Conservation (phyloP, 345 rosid species). For the Pseudoturritis turrita region DNA sequence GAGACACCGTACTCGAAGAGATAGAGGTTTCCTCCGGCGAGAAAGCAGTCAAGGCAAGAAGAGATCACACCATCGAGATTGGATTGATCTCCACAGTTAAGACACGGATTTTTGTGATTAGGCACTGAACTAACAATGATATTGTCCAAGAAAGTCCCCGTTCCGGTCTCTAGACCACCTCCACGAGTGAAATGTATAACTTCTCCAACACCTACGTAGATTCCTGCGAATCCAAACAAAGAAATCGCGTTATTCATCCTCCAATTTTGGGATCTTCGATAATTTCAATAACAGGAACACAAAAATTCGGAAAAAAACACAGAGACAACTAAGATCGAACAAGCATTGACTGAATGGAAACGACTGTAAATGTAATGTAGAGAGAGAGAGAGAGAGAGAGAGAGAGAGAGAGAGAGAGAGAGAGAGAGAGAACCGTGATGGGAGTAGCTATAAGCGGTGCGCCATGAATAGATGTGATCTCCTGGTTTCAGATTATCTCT, state of each 20-base stretch:
- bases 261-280: background rate
- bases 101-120: conserved; percentile 53
- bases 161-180: conserved; percentile 62
- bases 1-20: conserved; percentile 56
- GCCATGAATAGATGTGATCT: conserved; percentile 82
- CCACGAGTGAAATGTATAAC: conserved; percentile 82
- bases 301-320: background rate
- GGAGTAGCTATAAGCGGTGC: conserved; percentile 45
- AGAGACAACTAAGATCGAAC: no score
- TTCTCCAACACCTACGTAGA: conserved; percentile 57
- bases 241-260: background rate
- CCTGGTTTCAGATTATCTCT: conserved; percentile 51
- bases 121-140: conserved; percentile 50
- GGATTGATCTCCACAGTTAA: conserved; percentile 47
- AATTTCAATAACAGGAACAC: background rate
- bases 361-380: background rate
- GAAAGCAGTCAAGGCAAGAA: conserved; percentile 75
- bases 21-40: conserved; percentile 56
- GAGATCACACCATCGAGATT: conserved; percentile 48
- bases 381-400: background rate
- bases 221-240: conserved; percentile 36
- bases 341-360: background rate
- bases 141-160: conserved; percentile 61
- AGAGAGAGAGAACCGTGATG: conserved; percentile 51
- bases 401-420: background rate